Evolutionary conservation across 1,139 yeast genomes (phyloP).

Genomic region (Hemisphaericaspora xylofermentans): DNA sequence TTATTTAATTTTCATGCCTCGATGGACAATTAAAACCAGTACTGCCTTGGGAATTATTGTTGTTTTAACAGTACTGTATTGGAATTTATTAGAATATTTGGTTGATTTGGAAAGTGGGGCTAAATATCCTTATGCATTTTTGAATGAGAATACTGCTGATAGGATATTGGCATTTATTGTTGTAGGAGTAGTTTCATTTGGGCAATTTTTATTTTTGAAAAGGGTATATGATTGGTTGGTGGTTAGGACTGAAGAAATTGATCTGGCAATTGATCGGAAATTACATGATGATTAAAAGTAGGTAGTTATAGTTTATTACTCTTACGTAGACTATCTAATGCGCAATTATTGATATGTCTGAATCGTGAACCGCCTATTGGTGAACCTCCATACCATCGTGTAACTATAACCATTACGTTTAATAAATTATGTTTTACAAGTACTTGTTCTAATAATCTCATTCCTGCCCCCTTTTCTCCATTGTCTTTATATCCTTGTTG

Average conservation of each 20-base stretch:
- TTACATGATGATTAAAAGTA: slow-evolving; percentile 7
- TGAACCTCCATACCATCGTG: slow-evolving; percentile 74
- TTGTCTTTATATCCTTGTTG: slow-evolving; percentile 60
- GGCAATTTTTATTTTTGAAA: slow-evolving; percentile 31
- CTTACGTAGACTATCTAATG: slow-evolving; percentile 40
- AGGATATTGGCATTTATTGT: slow-evolving; percentile 50
- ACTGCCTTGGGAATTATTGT: slow-evolving; percentile 43
- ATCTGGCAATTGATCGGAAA: slow-evolving; percentile 16
- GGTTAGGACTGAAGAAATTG: slow-evolving; percentile 16
- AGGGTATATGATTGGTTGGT: slow-evolving; percentile 26
- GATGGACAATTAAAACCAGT: slow-evolving; percentile 35
- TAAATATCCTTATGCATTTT: slow-evolving; percentile 65
- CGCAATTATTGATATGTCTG: slow-evolving; percentile 56
- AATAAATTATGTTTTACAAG: slow-evolving; percentile 27
- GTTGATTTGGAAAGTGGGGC: slow-evolving; percentile 49
- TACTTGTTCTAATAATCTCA: slow-evolving; percentile 48
- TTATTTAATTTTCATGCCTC: slow-evolving; percentile 55
- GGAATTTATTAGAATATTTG: slow-evolving; percentile 49
- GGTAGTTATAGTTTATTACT: neutral
- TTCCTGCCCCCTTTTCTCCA: slow-evolving; percentile 70
- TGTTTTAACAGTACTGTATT: slow-evolving; percentile 47
- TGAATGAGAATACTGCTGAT: slow-evolving; percentile 44
- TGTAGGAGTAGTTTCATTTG: slow-evolving; percentile 48
- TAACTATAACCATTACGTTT: slow-evolving; percentile 53
- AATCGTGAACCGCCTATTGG: slow-evolving; percentile 66